Percentiles rank a stretch among this genome's conserved stretches.
Evolutionary conservation across 768 basidiomycete genomes (phyloP).

Genomic region (Saitozyma podzolica): DNA sequence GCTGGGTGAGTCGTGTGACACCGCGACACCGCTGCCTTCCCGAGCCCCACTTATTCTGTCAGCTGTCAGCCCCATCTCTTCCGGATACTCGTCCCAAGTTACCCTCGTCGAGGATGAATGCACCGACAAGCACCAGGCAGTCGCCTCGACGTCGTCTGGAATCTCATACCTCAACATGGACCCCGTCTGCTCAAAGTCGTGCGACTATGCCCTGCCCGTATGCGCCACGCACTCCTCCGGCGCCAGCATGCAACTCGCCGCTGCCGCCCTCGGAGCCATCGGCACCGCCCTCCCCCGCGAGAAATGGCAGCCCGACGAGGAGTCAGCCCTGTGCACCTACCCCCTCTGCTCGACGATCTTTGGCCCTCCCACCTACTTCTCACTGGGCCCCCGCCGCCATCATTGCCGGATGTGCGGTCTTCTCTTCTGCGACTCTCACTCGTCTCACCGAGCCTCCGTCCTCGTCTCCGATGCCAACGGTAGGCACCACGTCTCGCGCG

Average conservation of each 20-base stretch:
- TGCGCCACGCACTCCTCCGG: neutral
- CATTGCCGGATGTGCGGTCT: slow-evolving; percentile 44
- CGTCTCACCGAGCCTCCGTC: slow-evolving; percentile 21
- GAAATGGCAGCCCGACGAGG: slow-evolving; percentile 40
- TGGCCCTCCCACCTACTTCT: slow-evolving; percentile 28
- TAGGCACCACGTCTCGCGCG: slow-evolving; percentile 12
- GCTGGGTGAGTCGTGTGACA: too few relatives aligned
- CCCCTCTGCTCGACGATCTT: slow-evolving; percentile 42
- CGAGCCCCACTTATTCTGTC: too few relatives aligned
- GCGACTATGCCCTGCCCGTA: neutral
- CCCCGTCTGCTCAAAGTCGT: slow-evolving; percentile 14
- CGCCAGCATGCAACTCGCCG: slow-evolving; percentile 3
- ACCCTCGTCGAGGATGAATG: too few relatives aligned
- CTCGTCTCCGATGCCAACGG: slow-evolving; percentile 14
- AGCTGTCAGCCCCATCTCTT: too few relatives aligned
- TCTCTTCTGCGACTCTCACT: slow-evolving; percentile 36
- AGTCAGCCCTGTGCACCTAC: slow-evolving; percentile 33
- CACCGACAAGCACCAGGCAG: slow-evolving; percentile 10
- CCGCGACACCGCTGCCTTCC: too few relatives aligned
- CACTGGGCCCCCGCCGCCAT: slow-evolving; percentile 36
- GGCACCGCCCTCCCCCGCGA: slow-evolving; percentile 9
- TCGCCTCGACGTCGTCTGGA: slow-evolving; percentile 31
- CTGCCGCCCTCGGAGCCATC: slow-evolving; percentile 2
- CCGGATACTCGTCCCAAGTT: too few relatives aligned
- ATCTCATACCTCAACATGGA: slow-evolving; percentile 26